phyloP scores from a whole-genome alignment of 2,329 filamentous ascomycete species.

The Clonostachys byssicola region DNA sequence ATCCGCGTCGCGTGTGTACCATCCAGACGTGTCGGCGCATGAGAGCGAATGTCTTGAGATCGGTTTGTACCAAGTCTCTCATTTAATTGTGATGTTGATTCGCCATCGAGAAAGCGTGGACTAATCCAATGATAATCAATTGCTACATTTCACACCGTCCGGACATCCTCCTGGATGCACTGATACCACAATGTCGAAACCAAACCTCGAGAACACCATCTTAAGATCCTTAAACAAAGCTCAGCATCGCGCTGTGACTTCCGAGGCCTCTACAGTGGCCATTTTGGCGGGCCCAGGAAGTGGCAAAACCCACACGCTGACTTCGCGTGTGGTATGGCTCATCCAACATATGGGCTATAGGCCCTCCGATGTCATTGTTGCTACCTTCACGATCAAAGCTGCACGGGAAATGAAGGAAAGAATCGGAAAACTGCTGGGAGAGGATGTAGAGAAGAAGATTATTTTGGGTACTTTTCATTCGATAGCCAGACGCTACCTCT shows the following conservation, averaged over 20 bases:
- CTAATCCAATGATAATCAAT: too few relatives aligned
- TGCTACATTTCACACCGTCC: too few relatives aligned
- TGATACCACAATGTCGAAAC: too few relatives aligned
- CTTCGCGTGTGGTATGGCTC: constrained; percentile 86
- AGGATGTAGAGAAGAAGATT: constrained; percentile 69
- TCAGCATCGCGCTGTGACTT: constrained; percentile 52
- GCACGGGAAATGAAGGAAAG: constrained; percentile 90
- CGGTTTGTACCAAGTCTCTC: too few relatives aligned
- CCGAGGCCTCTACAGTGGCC: constrained; percentile 50
- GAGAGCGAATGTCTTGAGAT: too few relatives aligned
- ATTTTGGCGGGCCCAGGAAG: constrained; percentile 66
- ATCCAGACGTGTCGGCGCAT: too few relatives aligned
- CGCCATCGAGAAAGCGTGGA: too few relatives aligned
- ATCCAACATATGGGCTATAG: constrained; percentile 66
- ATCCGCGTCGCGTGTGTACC: too few relatives aligned
- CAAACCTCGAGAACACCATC: constrained; percentile 20
- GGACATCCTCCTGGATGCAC: too few relatives aligned
- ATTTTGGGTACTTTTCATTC: constrained; percentile 94
- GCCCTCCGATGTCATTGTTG: constrained; percentile 87
- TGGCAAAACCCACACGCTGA: constrained; percentile 94
- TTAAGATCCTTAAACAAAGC: constrained; percentile 49
- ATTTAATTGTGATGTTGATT: too few relatives aligned
- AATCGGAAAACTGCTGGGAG: constrained; percentile 76
- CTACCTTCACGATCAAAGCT: constrained; percentile 96
- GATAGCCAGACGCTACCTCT: constrained; percentile 80